These are phyloP conservation scores for Crepidotus variabilis DNA, from an alignment of 768 basidiomycete species.

Conservation along the genomic window DNA sequence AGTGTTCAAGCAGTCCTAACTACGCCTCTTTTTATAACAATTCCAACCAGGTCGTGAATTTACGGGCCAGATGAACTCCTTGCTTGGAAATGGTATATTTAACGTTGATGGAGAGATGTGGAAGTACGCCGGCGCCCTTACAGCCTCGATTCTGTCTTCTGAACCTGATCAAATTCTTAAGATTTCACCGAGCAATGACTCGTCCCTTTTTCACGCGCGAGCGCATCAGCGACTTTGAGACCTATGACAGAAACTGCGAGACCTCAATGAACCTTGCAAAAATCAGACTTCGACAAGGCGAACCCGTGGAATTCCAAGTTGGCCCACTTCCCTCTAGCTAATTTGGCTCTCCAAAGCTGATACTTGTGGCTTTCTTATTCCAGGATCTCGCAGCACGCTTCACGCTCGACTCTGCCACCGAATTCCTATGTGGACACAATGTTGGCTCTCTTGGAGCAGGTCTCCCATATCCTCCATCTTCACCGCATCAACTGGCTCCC, in stretches of 20 bases:
- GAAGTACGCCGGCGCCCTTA: conserved; percentile 44
- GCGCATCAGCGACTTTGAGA: conserved; percentile 57
- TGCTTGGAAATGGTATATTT: conserved; percentile 58
- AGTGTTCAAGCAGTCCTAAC: neutral
- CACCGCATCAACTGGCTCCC: conserved; percentile 21
- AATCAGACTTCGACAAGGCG: conserved; percentile 38
- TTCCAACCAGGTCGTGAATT: conserved; percentile 18
- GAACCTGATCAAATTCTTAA: neutral
- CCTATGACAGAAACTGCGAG: conserved; percentile 52
- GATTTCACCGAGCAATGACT: conserved; percentile 65
- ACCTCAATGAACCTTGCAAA: conserved; percentile 42
- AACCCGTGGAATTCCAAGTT: conserved; percentile 61
- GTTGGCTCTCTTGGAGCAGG: conserved; percentile 46
- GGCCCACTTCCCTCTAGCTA: conserved; percentile 18
- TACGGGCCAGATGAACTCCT: conserved; percentile 23
- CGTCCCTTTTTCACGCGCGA: conserved; percentile 70
- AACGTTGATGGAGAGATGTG: conserved; percentile 66
- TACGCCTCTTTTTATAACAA: neutral
- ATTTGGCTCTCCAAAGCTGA: conserved; percentile 43
- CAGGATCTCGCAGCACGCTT: conserved; percentile 47
- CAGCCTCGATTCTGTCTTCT: neutral
- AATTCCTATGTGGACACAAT: conserved; percentile 54
- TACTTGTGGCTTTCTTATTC: conserved; percentile 31
- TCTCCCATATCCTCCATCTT: conserved; percentile 42
- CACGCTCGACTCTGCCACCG: conserved; percentile 63